Evolutionary conservation across 1,139 yeast species (phyloP).

Genomic region (Candida mesenterica): DNA sequence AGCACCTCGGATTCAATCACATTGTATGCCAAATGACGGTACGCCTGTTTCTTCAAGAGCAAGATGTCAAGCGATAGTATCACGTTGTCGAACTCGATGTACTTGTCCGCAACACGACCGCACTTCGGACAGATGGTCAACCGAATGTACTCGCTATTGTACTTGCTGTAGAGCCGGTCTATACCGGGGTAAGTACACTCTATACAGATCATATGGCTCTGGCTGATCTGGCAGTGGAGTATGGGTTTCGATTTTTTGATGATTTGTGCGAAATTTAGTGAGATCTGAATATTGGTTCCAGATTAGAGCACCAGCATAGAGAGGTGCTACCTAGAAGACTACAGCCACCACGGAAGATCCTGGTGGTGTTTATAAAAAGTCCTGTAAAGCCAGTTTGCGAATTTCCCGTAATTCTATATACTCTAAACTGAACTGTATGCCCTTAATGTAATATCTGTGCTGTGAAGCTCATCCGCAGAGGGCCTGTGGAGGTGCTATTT

Average conservation of each 20-base stretch:
- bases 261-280: background rate
- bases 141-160: constrained; percentile 76
- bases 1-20: constrained; percentile 39
- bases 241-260: background rate
- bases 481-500: constrained; percentile 68
- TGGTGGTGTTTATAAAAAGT: too few relatives aligned
- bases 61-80: constrained; percentile 79
- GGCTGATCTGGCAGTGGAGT: background rate
- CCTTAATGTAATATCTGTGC: too few relatives aligned
- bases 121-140: constrained; percentile 78
- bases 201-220: constrained; percentile 70
- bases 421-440: too few relatives aligned
- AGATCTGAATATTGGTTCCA: background rate
- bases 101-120: constrained; percentile 77
- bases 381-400: too few relatives aligned
- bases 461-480: constrained; percentile 5
- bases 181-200: constrained; percentile 71
- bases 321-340: too few relatives aligned
- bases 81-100: constrained; percentile 87
- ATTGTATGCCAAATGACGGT: constrained; percentile 84
- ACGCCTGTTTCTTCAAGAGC: constrained; percentile 83
- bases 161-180: constrained; percentile 63
- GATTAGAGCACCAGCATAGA: too few relatives aligned
- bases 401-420: background rate
- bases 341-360: too few relatives aligned